Evolutionary conservation across 176 grass and related monocot genomes (phyloP).

Genomic region (Musa troglodytarum): DNA sequence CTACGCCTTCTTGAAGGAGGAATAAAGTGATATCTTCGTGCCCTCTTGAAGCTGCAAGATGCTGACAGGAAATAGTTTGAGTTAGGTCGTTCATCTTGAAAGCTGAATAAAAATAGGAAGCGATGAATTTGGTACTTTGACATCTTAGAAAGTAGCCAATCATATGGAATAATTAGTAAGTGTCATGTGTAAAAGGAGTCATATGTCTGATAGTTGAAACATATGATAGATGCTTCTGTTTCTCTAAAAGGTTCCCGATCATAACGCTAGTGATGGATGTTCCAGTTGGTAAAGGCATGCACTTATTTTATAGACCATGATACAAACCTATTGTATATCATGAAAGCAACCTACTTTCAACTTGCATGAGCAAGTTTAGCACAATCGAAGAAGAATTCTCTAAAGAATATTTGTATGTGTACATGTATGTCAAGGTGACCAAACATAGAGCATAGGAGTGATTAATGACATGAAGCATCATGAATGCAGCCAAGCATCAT

Average conservation of each 20-base stretch:
- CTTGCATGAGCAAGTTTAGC: no score
- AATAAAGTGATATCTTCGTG: constrained; percentile 67
- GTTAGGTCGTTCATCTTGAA: background rate
- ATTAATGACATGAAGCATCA: no score
- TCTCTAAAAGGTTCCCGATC: background rate
- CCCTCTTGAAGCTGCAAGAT: constrained; percentile 71
- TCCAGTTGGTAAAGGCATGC: background rate
- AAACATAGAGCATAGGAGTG: no score
- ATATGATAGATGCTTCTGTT: background rate
- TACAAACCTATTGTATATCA: no score
- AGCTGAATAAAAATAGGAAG: background rate
- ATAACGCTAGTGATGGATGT: background rate
- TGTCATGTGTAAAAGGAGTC: background rate
- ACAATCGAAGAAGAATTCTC: no score
- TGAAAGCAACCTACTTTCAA: no score
- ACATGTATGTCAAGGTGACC: no score
- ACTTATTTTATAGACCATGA: no score
- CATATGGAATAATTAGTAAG: background rate
- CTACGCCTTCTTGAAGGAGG: constrained; percentile 56
- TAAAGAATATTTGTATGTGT: no score
- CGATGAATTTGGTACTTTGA: background rate
- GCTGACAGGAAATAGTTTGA: constrained; percentile 27
- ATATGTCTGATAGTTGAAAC: background rate
- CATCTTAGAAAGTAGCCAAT: background rate
- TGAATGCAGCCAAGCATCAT: no score